Conservation (phyloP, 331 rosid genomes). For the Phaseolus coccineus region DNA sequence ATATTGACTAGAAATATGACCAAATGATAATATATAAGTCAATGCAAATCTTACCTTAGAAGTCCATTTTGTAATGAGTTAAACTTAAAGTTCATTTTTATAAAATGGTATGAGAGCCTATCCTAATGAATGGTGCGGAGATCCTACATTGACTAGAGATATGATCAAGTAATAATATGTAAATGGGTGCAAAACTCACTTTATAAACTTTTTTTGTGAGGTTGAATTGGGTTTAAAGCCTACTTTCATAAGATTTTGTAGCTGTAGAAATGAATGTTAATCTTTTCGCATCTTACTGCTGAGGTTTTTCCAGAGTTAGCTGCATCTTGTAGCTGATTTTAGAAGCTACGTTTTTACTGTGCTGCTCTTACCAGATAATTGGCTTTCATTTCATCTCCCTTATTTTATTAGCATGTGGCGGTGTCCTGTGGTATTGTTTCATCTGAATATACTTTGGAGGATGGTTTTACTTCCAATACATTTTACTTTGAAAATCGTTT, state of each 20-base stretch:
- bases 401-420: neutral
- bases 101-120: no score
- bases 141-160: no score
- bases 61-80: no score
- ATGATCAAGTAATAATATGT: no score
- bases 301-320: neutral
- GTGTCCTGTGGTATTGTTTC: slow-evolving; percentile 24
- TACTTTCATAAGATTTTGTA: neutral
- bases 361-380: slow-evolving; percentile 2
- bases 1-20: no score
- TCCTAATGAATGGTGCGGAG: no score
- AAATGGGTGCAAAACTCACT: no score
- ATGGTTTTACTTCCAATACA: slow-evolving; percentile 10
- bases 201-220: no score
- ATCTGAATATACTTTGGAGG: slow-evolving; percentile 31
- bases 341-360: slow-evolving; percentile 4
- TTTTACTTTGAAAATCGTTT: neutral
- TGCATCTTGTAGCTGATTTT: slow-evolving; percentile 31
- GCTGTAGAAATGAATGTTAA: slow-evolving; percentile 5
- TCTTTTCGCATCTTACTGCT: neutral
- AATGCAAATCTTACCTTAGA: no score
- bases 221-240: no score
- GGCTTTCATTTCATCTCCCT: slow-evolving; percentile 7
- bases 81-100: no score
- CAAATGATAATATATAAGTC: no score